Evolutionary conservation across 78 protist genomes (phyloP).

Genomic region (Dictyostelium firmibasis): DNA sequence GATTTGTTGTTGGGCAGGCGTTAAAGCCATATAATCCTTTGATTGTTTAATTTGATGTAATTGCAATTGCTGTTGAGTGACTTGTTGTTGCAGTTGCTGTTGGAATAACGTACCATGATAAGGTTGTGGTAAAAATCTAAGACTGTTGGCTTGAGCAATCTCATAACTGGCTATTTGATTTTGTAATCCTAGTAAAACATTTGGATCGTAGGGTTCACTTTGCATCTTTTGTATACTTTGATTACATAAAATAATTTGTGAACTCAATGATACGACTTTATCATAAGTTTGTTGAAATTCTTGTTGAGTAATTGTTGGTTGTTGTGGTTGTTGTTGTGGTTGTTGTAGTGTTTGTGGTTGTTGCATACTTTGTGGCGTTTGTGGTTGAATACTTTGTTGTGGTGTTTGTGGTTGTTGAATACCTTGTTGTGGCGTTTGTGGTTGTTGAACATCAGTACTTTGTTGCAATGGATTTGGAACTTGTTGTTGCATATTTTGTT

Average conservation of each 20-base stretch:
- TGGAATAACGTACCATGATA: neutral
- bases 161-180: neutral
- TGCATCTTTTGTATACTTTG: neutral
- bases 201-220: neutral
- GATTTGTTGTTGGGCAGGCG: neutral
- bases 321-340: neutral
- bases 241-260: neutral
- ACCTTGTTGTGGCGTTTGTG: neutral
- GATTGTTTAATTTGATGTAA: neutral
- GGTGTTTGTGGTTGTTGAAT: neutral
- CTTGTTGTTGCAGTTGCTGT: slow-evolving; percentile 35
- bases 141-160: neutral
- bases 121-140: neutral
- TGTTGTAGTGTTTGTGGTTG: neutral
- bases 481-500: neutral
- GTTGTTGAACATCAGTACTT: neutral
- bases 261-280: neutral
- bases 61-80: slow-evolving; percentile 22
- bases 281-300: neutral
- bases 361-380: neutral
- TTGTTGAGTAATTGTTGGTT: neutral
- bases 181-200: neutral
- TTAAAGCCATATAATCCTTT: neutral
- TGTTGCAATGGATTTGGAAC: neutral
- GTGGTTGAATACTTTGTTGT: neutral